Base-by-base conservation (phyloP, 805 yeast genomes). In the Metschnikowia reukaufii region DNA sequence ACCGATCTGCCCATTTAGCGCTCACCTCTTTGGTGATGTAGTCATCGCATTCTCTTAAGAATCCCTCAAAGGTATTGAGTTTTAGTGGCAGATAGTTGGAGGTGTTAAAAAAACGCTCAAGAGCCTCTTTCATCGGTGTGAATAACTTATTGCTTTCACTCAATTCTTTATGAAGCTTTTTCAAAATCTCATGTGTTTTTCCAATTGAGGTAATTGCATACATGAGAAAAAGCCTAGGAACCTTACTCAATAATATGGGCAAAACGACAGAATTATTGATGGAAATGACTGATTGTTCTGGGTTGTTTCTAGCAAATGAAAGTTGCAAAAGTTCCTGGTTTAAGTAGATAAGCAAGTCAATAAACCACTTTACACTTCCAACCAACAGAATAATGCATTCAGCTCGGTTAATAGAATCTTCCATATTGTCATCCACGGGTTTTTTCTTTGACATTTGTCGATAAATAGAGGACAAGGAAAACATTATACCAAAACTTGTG, bases 361-460 rank as follows among this genome's bases (percentile, higher is more conserved):
- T 77, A 54, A 88, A 78, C 97, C 97, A 92, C 57, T 88, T 80
- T 7, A 86, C 81, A 33, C 86, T 79, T 0, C 97, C 97, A n/a
- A 88, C 65, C 9, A 83, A 70, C 15, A 72, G 67, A 36, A 83
- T 70, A 3, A 86, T 73, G 50, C 81, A 73, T 55, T 85, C 90
- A 31, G 83, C 84, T 54, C 89, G 72, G 8, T 76, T 69, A 18
- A 77, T 70, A 1, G 82, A 74, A 44, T 81, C 84, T 49, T 72
- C 78, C 38, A 77, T 60, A 16, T 72, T 72, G 50, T 82, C 86
- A 31, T 76, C 74, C 1, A 70, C 60, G 4, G 76, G 74, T 32
- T 78, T 79, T 54, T 81, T 81, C 55, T 81, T 82, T 46, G 78
- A 77, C 41, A 84, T 84, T 63, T 85, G 87, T 16, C 89, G 76